Base-by-base conservation (phyloP, 1,139 yeast species). In the Candida mesenterica region DNA sequence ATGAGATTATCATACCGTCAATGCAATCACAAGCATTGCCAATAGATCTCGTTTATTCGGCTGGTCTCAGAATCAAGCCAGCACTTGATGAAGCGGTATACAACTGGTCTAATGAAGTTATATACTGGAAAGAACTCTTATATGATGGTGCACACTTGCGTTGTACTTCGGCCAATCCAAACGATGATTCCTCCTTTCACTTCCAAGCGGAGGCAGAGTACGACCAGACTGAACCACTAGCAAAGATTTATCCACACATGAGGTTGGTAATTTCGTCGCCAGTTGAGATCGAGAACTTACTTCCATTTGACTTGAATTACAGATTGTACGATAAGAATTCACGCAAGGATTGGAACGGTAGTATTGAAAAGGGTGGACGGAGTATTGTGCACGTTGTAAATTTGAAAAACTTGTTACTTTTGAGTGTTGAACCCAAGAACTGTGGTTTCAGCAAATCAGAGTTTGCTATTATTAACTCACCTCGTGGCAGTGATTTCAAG, bases 191-290 rank as follows among this genome's bases (percentile, higher is more conserved):
- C 4, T 62, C 67, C 3, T 85, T 77, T 52, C 82, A 77, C 47
- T 83, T 86, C 59, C 94, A 85, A 50, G 84, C 83, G 1, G 85
- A 80, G 48, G 89, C 94, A 0, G 63, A 68, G 15, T 82, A 63
- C 53, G 79, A 84, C 48, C 55, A 61, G 20, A 67, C 72, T 13
- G 92, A 85, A 43, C 92, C 89, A 0, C 65, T 89, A 28, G 75
- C 87, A 0, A 71, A 72, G 42, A 74, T 85, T 1, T 94, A 88
- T 49, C 98, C 98, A 0, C 95, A 87, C 50, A 75, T 92, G 87
- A 76, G 70, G 8, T 61, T 92, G 27, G 75, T 82, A 2, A 64
- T 94, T 15, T 81, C 95, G 0, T 90, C 98, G 1, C 97, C 98
- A 0, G 62, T 94, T 26, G 88, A 86, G 48, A 71, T 94, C 43